A percentile compares a stretch with the other conserved stretches of the same genome.
Evolutionary conservation across 495 filamentous ascomycete genomes (phyloP).

Genomic region (Trichoderma asperelloides): DNA sequence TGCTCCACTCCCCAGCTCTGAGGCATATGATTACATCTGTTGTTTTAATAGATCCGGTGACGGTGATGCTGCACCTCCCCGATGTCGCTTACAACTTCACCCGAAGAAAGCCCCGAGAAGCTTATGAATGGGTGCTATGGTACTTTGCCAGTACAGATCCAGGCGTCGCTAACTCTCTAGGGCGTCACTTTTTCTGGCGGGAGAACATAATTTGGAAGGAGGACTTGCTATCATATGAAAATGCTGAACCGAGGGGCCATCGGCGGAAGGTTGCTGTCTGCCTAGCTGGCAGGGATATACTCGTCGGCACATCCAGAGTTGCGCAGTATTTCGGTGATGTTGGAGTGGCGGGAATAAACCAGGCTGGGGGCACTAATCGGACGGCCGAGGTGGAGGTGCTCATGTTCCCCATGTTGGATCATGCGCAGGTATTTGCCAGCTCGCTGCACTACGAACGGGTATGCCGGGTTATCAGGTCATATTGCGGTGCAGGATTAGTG

Average conservation of each 20-base stretch:
- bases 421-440: conserved; percentile 59
- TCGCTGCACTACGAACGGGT: conserved; percentile 29
- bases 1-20: conserved; percentile 39
- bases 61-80: conserved; percentile 54
- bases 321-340: conserved; percentile 45
- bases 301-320: conserved; percentile 51
- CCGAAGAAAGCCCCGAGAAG: conserved; percentile 38
- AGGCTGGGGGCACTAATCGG: conserved; percentile 11
- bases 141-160: conserved; percentile 61
- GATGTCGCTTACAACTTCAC: conserved; percentile 68
- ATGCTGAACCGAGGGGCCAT: background rate
- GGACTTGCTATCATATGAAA: conserved; percentile 31
- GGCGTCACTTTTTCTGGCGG: conserved; percentile 58
- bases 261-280: conserved; percentile 42
- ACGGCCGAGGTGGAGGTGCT: conserved; percentile 32
- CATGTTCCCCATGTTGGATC: conserved; percentile 55
- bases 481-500: conserved; percentile 23
- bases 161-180: conserved; percentile 49
- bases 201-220: conserved; percentile 61
- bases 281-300: conserved; percentile 52
- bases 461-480: conserved; percentile 31
- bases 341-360: conserved; percentile 15
- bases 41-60: conserved; percentile 58
- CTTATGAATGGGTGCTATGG: conserved; percentile 57
- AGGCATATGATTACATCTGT: conserved; percentile 35